A percentile compares a stretch with the other conserved stretches of the same genome.
phyloP scores from a whole-genome alignment of 2,329 filamentous ascomycete species.

The Colletotrichum magnum region DNA sequence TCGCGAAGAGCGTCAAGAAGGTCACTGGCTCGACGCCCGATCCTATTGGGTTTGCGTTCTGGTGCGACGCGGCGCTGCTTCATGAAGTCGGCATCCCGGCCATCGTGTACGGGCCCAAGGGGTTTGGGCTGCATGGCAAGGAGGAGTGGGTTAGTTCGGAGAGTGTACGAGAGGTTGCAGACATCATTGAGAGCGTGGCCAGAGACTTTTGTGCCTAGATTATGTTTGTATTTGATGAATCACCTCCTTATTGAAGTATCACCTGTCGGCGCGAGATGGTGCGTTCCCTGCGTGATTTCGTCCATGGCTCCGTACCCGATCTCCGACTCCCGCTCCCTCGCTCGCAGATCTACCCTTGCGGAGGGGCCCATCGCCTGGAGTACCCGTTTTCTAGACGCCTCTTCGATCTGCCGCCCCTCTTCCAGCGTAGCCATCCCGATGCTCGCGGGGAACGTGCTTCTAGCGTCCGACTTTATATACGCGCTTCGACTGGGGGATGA shows the following conservation, averaged over 20 bases:
- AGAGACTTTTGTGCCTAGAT: constrained; percentile 47
- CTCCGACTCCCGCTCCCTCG: not conserved
- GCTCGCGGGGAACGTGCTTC: constrained; percentile 1
- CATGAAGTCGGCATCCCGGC: constrained; percentile 59
- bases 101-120: constrained; percentile 62
- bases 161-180: constrained; percentile 54
- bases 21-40: constrained; percentile 46
- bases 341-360: not conserved
- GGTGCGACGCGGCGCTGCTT: constrained; percentile 67
- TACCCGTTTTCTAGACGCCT: not conserved
- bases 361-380: constrained; percentile 13
- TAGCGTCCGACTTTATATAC: constrained; percentile 11
- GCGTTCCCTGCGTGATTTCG: constrained; percentile 7
- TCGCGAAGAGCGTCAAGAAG: constrained; percentile 40
- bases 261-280: not conserved
- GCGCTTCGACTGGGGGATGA: not conserved
- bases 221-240: not conserved
- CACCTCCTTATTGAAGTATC: not conserved
- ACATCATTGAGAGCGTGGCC: constrained; percentile 46
- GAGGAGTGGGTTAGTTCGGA: constrained; percentile 64
- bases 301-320: constrained; percentile 12
- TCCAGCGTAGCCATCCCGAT: not conserved
- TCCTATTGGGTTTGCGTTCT: constrained; percentile 54
- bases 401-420: not conserved
- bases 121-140: constrained; percentile 64